Base-by-base conservation (phyloP, 1,139 yeast genomes). In the Hemisphaericaspora subhashii region DNA sequence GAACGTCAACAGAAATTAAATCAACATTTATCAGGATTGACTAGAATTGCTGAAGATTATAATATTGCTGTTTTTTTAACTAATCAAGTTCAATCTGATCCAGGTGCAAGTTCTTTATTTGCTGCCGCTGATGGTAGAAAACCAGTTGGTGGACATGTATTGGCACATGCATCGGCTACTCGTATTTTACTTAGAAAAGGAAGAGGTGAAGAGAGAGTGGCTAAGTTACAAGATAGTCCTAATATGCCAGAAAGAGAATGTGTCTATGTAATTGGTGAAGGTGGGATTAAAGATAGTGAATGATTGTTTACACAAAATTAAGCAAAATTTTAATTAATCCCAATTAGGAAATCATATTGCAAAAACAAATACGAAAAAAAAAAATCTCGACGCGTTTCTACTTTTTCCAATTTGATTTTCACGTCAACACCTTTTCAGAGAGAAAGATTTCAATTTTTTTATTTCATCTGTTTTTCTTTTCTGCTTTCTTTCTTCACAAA, bases 141-240 rank as follows among this genome's bases (percentile, higher is more conserved):
- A 52, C 85, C 85, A 1, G 75, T 79, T 42, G 85, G 84, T 20
- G 85, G 84, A 0, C 85, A 79, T 55, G 79, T 79, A 26, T 57
- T 79, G 39, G 83, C 83, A 1, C 83, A 79, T 57, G 83, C 83
- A 1, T 77, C 83, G 12, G 84, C 83, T 3, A 80, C 85, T 2
- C 66, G 84, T 51, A 66, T 79, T 20, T 55, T 79, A 28, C 57
- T 79, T 12, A 62, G 83, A 49, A 79, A 80, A 48, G 84, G 85
- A 11, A 68, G 83, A 47, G 84, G 83, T 11, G 84, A 79, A 37
- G 85, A 80, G 54, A 64, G 84, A 51, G 83, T 79, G 9, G 83
- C 82, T 3, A 79, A 77, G 50, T 62, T 79, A 31, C 81, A 76
- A 52, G 84, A 79, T 51, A 74, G 81, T 31, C 84, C 85, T 4